Conservation (phyloP, 345 rosid genomes). For the Gossypium rotundifolium region DNA sequence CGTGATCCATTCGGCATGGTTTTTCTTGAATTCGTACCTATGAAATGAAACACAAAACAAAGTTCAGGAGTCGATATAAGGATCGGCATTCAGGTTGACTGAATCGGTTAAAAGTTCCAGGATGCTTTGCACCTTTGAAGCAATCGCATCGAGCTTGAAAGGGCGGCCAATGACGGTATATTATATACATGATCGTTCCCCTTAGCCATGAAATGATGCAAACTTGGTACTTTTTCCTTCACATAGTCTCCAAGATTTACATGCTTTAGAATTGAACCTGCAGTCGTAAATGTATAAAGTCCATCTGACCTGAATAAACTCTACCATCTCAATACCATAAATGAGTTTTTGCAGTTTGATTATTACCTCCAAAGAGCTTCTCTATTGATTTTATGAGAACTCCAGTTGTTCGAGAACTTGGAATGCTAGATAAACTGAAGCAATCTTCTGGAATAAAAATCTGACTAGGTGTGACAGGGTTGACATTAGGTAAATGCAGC, state of each 20-base stretch:
- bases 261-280: conserved; percentile 49
- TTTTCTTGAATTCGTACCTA: conserved; percentile 80
- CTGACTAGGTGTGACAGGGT: conserved; percentile 36
- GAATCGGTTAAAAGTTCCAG: background rate
- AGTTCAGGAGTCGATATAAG: background rate
- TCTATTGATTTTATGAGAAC: conserved; percentile 52
- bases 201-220: conserved; percentile 49
- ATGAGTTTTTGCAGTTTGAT: background rate
- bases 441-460: conserved; percentile 70
- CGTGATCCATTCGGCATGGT: conserved; percentile 70
- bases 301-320: background rate
- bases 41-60: background rate
- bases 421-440: conserved; percentile 62
- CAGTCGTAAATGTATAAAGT: background rate
- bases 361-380: conserved; percentile 55
- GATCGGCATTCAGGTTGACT: background rate
- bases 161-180: conserved; percentile 66
- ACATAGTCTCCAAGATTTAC: conserved; percentile 53
- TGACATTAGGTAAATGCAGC: conserved; percentile 37
- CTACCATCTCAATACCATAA: background rate
- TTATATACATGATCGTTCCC: conserved; percentile 32
- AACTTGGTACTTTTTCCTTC: conserved; percentile 53
- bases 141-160: conserved; percentile 66
- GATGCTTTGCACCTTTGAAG: conserved; percentile 42
- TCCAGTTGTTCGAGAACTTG: conserved; percentile 37